These are phyloP conservation scores for Calycina herbarum DNA, from an alignment of 2,329 filamentous ascomycete genomes.

Conservation along the genomic window DNA sequence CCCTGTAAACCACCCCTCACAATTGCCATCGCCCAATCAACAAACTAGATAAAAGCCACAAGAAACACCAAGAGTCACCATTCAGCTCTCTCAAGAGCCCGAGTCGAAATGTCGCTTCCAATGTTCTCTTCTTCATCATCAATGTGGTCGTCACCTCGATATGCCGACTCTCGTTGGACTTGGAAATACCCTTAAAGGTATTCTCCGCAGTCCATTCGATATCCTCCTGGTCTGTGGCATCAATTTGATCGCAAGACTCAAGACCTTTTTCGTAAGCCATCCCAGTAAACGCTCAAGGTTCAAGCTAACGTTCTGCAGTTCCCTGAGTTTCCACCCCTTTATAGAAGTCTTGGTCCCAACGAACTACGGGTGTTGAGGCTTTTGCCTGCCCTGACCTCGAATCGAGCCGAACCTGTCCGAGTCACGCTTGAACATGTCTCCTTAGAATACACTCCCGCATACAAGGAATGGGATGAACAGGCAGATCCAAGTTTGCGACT, in stretches of 20 bases:
- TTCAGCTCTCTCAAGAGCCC: not conserved
- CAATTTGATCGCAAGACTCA: not conserved
- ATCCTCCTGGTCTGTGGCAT: not conserved
- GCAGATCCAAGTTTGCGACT: not conserved
- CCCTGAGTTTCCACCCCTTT: not conserved
- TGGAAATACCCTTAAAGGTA: not conserved
- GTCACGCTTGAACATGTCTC: constrained; percentile 2
- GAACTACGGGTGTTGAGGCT: constrained; percentile 3
- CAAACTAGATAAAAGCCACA: not conserved
- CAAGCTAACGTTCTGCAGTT: not conserved
- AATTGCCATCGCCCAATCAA: not conserved
- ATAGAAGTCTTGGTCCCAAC: not conserved
- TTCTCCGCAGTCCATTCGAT: not conserved
- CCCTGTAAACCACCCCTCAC: not conserved
- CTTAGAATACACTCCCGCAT: not conserved
- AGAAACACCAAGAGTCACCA: not conserved
- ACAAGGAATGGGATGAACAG: not conserved
- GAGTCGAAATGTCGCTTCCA: not conserved
- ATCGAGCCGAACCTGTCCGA: not conserved
- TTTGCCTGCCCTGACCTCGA: not conserved
- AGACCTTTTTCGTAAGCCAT: not conserved
- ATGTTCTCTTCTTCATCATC: not conserved
- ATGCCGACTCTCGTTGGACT: not conserved
- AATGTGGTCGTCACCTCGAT: not conserved
- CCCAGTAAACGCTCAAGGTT: not conserved